Evolutionary conservation across 2,329 filamentous ascomycete species (phyloP), one percentile per base, ranked within the genome.

Genomic region (Trichophyton schoenleinii): DNA sequence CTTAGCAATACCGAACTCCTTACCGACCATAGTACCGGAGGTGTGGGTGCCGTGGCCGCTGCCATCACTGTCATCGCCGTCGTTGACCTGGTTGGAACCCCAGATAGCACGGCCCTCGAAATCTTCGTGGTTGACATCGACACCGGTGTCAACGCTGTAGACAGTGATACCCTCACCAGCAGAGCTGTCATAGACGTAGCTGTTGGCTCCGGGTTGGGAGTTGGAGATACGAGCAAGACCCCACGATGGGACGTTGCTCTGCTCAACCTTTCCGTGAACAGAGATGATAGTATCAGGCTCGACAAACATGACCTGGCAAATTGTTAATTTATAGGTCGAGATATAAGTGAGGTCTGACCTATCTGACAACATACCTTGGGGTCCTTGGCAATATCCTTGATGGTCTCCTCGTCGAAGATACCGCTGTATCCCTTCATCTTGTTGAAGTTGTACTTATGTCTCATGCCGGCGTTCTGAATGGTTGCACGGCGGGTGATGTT

Each of bases 21-120:
- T 68, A n/a, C 69, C 69, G 22, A 63, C 73, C 34, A 72, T 70
- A 48, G 71, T 76, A 41, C 72, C 73, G 7, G 74, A 68, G 61
- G 72, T 69, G 64, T 76, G 74, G 15, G 74, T 75, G 20, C 74
- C 74, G 60, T 76, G 74, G 41, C 73, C 72, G 59, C 71, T 68
- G 25, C 66, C 66, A 46, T 68, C 65, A 13, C 61, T 41, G 53
- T 66, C 61, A 4, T 46, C 18, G 18, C 62, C 59, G 31, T 64
- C 62, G 18, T 61, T 59, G 71, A 68, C 69, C 36, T 68, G 67
- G 63, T 73, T 75, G 63, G 68, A 70, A 13, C 71, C 74, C 60
- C 69, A 67, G 25, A 60, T 67, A 22, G 73, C 74, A 59, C 74
- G 71, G 44, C 71, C 73, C 5, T 66, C 71, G 49, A 76, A 75